Conservation (phyloP, 371 early-diverging fungal genomes). For the Amoeboaphelidium occidentale region DNA sequence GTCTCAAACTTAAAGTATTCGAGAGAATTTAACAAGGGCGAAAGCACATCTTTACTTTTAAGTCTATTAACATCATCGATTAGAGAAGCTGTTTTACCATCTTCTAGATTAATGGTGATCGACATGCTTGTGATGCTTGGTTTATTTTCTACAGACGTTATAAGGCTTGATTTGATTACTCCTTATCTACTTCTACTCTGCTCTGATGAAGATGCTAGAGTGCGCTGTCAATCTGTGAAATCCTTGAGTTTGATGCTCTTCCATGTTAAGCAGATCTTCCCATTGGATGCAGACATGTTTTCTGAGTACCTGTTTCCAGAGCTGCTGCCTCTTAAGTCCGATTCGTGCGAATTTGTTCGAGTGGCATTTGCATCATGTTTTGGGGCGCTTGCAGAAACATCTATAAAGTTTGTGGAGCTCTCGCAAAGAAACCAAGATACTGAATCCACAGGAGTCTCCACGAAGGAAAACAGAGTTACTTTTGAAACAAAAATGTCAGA, state of each 20-base stretch:
- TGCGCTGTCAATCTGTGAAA: constrained; percentile 44
- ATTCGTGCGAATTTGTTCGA: constrained; percentile 48
- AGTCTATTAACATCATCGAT: constrained; percentile 18
- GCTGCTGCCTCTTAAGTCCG: constrained; percentile 33
- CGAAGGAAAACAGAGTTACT: not conserved
- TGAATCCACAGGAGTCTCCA: not conserved
- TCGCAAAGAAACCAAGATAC: constrained; percentile 14
- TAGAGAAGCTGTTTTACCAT: constrained; percentile 39
- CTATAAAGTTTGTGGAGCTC: constrained; percentile 41
- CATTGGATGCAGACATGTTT: constrained; percentile 59
- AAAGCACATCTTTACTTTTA: not conserved
- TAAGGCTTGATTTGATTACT: constrained; percentile 48
- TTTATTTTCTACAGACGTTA: constrained; percentile 37
- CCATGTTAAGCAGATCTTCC: constrained; percentile 42
- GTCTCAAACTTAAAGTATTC: not conserved
- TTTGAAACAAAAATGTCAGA: not conserved
- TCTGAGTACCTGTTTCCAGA: constrained; percentile 65
- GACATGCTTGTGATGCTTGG: constrained; percentile 44
- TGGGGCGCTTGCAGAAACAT: constrained; percentile 40
- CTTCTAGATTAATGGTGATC: constrained; percentile 41
- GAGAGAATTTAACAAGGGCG: not conserved
- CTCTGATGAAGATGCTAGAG: constrained; percentile 35
- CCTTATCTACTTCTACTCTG: constrained; percentile 54
- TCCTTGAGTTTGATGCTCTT: constrained; percentile 38
- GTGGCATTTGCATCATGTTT: constrained; percentile 57